Evolutionary conservation across 306 rosid genomes (phyloP), one percentile per base, ranked within the genome.

Genomic region (Fagus sylvatica): DNA sequence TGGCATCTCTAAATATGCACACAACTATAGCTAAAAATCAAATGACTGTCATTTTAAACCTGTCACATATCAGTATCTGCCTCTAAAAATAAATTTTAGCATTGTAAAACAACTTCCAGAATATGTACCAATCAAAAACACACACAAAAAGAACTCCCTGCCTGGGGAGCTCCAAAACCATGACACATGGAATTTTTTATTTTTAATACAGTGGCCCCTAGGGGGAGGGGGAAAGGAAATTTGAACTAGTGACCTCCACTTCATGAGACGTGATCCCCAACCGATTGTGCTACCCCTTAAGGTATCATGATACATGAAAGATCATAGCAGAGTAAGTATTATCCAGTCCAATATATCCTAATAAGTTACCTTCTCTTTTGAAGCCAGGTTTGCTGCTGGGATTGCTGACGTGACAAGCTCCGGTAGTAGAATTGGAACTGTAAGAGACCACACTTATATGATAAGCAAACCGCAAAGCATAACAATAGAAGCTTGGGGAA

Each of bases 301-400:
- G 51, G 51, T 46, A 39, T 28, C 48, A 39, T 4, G 15, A n/a
- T 32, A 65, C 15, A 16, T 37, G 71, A 65, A 62, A 37, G 36
- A 70, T 4, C 37, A 46, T 28, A 30, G 57, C 54, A 74, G 46
- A 67, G 40, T 10, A 81, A 64, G 57, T 59, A 59, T 39, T 34
- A n/a, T 30, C 9, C 55, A 60, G 71, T 78, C 59, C 70, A 37
- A 33, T 41, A 42, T 53, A 59, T 59, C 76, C 22, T 34, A 53
- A 46, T 36, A 7, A 72, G 19, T 67, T 76, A 95, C 98, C 98
- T 95, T 88, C 98, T 93, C 85, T 95, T 95, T 74, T 95, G 98
- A 82, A 95, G 92, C 98, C 98, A 95, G 69, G 96, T 96, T 85
- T 91, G 98, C 86, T 95, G 98, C 78, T 92, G 98, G 79, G 93